Base-by-base conservation (phyloP, 2,329 filamentous ascomycete genomes). In the Salinomyces thailandicus region DNA sequence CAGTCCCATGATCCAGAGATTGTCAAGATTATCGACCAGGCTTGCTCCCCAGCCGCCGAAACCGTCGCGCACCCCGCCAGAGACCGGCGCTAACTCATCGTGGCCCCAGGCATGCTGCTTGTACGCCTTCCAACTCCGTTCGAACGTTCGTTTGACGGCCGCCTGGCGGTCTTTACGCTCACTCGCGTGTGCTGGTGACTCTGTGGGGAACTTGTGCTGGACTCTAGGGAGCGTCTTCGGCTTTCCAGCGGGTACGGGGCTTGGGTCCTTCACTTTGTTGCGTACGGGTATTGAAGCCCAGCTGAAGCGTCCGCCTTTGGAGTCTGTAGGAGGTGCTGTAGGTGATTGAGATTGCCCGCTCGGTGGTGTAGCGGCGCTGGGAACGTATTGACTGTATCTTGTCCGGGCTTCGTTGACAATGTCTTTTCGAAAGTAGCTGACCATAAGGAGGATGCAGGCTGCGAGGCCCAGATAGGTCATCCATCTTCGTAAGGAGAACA, bases 11-110 rank as follows among this genome's bases (percentile, higher is more conserved):
- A 68, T 66, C 59, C 61, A 68, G 6, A 68, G 51, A 3, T 61
- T 67, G 43, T 68, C 65, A 24, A 68, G 47, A 26, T 60, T 58
- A 49, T 67, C 64, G 20, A 69, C 61, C 9, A 68, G 48, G 9
- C 58, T 65, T 4, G 64, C 64, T 3, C 59, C 64, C 66, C 66
- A 69, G 4, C 66, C 66, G 33, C 65, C 65, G 48, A 66, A 68
- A 14, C 56, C 55, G 43, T 67, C 53, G 30, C 53, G 59, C 15
- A 44, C 48, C 3, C 55, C 53, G 14, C 63, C 64, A 36, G 54
- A 57, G n/a, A 69, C 52, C 1, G 66, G 66, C 16, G 50, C 52
- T 20, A 70, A 47, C 48, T 70, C 67, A 37, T 70, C 67, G 38
- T 64, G 58, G 59, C 66, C 60, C 66, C 66, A 70, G 3, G 64